These are phyloP conservation scores for Salix dunnii DNA, from an alignment of 345 rosid genomes.

Conservation along the genomic window DNA sequence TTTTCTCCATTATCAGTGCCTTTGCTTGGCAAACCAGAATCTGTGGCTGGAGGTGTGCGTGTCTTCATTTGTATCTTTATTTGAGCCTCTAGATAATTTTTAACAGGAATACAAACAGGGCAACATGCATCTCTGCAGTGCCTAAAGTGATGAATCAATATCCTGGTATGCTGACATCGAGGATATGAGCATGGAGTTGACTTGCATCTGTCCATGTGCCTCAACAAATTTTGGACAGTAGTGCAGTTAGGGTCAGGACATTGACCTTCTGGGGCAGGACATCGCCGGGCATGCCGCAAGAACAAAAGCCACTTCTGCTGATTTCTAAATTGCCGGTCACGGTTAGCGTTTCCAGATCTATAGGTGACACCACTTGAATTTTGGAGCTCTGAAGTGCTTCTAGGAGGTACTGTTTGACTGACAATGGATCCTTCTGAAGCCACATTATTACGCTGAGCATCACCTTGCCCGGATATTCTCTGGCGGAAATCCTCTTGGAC, in stretches of 20 bases:
- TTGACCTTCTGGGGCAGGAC: conserved; percentile 78
- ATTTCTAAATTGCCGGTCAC: conserved; percentile 53
- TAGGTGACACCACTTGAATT: conserved; percentile 38
- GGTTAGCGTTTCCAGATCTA: conserved; percentile 52
- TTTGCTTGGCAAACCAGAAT: conserved; percentile 42
- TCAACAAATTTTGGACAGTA: conserved; percentile 58
- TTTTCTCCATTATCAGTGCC: conserved; percentile 41
- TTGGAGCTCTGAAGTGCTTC: conserved; percentile 43
- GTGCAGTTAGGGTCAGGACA: conserved; percentile 64
- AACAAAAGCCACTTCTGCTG: conserved; percentile 90
- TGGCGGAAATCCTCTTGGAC: conserved; percentile 71
- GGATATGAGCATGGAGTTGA: conserved; percentile 57
- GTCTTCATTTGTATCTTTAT: conserved; percentile 45
- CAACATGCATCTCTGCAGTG: conserved; percentile 61
- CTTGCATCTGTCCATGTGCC: conserved; percentile 73
- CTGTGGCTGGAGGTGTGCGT: conserved; percentile 39
- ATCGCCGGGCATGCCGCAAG: conserved; percentile 78
- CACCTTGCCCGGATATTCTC: conserved; percentile 65
- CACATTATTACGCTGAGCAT: conserved; percentile 68
- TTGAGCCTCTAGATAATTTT: conserved; percentile 49
- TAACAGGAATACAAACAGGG: conserved; percentile 91
- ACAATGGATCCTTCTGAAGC: conserved; percentile 55
- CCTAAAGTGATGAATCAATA: conserved; percentile 59
- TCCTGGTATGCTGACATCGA: conserved; percentile 71
- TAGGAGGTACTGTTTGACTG: conserved; percentile 43